These are phyloP conservation scores for Yamadazyma ubonensis DNA, from an alignment of 805 yeast genomes.

Conservation along the genomic window DNA sequence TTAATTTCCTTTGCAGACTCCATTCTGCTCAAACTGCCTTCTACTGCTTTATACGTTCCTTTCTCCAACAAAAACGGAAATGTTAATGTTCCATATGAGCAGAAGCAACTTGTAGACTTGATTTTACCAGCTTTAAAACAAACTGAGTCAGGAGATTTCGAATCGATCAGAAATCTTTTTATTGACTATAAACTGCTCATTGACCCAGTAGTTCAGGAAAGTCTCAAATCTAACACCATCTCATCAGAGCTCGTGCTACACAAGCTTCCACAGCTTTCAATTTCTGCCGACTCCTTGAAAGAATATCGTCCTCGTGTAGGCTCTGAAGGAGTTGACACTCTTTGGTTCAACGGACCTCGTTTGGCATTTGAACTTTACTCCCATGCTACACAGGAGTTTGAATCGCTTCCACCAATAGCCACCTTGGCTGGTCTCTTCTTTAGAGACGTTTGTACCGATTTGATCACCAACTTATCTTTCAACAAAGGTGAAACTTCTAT, in stretches of 20 bases:
- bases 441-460: constrained; percentile 73
- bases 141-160: constrained; percentile 42
- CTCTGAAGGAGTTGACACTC: constrained; percentile 46
- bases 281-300: constrained; percentile 11
- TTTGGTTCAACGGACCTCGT: constrained; percentile 64
- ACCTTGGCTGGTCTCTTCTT: constrained; percentile 51
- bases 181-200: constrained; percentile 31
- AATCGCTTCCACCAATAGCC: constrained; percentile 51
- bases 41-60: constrained; percentile 25
- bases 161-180: constrained; percentile 32
- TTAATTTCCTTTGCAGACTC: constrained; percentile 46
- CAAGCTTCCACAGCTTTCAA: constrained; percentile 35
- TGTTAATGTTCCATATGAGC: constrained; percentile 48
- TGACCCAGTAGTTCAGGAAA: constrained; percentile 32
- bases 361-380: constrained; percentile 57
- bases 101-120: constrained; percentile 48
- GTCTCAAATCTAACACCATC: constrained; percentile 34
- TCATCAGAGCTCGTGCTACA: constrained; percentile 42
- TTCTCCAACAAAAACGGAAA: constrained; percentile 34
- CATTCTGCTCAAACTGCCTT: constrained; percentile 28
- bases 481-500: constrained; percentile 85
- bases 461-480: constrained; percentile 78
- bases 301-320: constrained; percentile 23
- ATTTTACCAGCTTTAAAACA: constrained; percentile 48
- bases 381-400: constrained; percentile 49